Base-by-base conservation (phyloP, 345 rosid genomes). In the Physaria fendleri region DNA sequence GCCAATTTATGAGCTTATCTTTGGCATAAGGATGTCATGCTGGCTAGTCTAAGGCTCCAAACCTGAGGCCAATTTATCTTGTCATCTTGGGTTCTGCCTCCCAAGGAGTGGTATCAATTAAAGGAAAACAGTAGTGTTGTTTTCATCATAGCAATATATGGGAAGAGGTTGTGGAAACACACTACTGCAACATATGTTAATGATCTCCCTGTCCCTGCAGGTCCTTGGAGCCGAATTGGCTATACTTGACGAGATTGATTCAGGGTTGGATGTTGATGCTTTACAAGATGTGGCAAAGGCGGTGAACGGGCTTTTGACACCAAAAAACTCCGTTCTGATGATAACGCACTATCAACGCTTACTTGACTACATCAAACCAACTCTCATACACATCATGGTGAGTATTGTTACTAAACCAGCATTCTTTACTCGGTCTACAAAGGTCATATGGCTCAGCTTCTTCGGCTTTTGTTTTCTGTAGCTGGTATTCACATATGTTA, bases 211-310 rank as follows among this genome's bases (percentile, higher is more conserved):
- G 34, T 55, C 38, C 6, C 47, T 66, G 38, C 75, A 90, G 97
- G 97, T 90, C 70, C 73, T 90, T 28, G 99, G 96, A 64, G 99
- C 95, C 14, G 88, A 90, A 20, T 51, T 90, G 78, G 94, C 99
- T 34, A 85, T 93, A 62, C 76, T 89, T 18, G 97, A 93, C 70
- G 99, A 89, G 72, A 90, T 93, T 66, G 99, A 93, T 78, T 93
- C 99, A 16, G 99, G 99, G 14, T 74, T 93, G 70, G 97, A 89
- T 71, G 77, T 90, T 40, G 99, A 89, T 82, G 99, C 99, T 17
- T 85, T 93, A 29, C 72, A 59, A 71, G 99, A 93, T 72, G 97
- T 89, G 56, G 97, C 96, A 34, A 82, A 76, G 74, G 95, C 97
- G 15, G 99, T 93, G 62, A 93, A 93, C 35, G 95, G 85, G 33